Base-by-base conservation (phyloP, 306 rosid genomes). In the Delonix regia region DNA sequence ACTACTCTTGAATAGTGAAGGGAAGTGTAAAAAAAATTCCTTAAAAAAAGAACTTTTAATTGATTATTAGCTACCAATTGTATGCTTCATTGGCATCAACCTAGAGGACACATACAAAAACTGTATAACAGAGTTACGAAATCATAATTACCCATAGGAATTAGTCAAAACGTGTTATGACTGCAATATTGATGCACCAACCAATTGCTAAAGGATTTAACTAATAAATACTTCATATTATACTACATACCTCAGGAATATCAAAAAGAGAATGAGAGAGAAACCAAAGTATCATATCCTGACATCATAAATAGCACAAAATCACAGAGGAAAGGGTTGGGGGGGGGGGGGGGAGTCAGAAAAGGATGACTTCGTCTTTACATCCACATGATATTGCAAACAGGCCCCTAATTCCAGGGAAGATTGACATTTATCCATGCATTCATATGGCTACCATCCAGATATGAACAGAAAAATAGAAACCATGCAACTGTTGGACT, bases 221-320 rank as follows among this genome's bases (percentile, higher is more conserved):
- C 65, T 25, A 24, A 57, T 13, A 59, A 33, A 56, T 57, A 59
- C 18, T 56, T 44, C 59, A 13, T 6, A 22, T 9, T 12, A 34
- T 48, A 24, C n/a, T 10, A 34, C 59, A 48, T 47, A 51, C 21
- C 18, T 64, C 4, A 6, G 76, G 44, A 22, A 45, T 24, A 45
- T 10, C 19, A 57, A 81, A 47, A 45, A 16, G 57, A 19, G 69
- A 59, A 71, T 55, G 59, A 65, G 28, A 64, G 14, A 61, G 27
- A 76, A 69, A 71, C 36, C 74, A 56, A 13, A 47, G 12, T 39
- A 63, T 14, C 61, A 39, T 16, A 3, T 30, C 34, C 30, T 11
- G 48, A 70, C 9, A 80, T 76, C 51, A 64, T 34, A 80, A 76
- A 56, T 71, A 47, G 68, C 61, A 63, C 53, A 68, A 80, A 59